Base-by-base conservation (phyloP, 768 basidiomycete genomes). In the Calvatia gigantea region DNA sequence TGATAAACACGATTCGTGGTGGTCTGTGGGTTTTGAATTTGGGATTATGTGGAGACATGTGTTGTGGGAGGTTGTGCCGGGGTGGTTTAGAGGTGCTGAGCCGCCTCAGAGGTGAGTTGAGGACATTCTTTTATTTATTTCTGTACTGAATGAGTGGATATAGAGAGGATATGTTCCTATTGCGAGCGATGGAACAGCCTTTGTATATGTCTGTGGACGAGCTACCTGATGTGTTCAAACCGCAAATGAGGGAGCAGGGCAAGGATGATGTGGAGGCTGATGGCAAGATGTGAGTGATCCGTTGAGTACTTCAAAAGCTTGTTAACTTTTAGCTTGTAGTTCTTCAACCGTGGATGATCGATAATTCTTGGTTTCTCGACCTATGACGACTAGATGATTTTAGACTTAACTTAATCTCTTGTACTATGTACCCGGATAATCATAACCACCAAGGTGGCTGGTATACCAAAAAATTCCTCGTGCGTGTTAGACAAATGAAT, bases 111-210 rank as follows among this genome's bases (percentile, higher is more conserved):
- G 12, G 54, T 55, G 17, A 41, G 54, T 42, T 6, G 1, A n/a
- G n/a, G n/a, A n/a, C n/a, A n/a, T n/a, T n/a, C n/a, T n/a, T n/a
- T n/a, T n/a, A n/a, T n/a, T n/a, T n/a, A n/a, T n/a, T n/a, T n/a
- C n/a, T n/a, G 23, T 42, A 5, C 15, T 42, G 8, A 42, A 25
- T 23, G 14, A 15, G 9, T 31, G 7, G 29, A 25, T 39, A 19
- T 19, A 49, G 54, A 42, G 54, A 56, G 54, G 54, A 56, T 27
- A 19, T 56, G 4, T 42, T 56, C 28, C 14, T 56, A 33, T 28
- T 56, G 3, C 46, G 54, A 14, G 47, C 54, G 15, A 56, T 56
- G 54, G 54, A 56, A 43, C 37, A 49, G 23, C 47, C 47, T 3
- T 12, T 19, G 6, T 48, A 46, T 25, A 41, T 48, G 46, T 37